phyloP scores from a whole-genome alignment of 2,329 filamentous ascomycete genomes.

The Aspergillus uvarum region DNA sequence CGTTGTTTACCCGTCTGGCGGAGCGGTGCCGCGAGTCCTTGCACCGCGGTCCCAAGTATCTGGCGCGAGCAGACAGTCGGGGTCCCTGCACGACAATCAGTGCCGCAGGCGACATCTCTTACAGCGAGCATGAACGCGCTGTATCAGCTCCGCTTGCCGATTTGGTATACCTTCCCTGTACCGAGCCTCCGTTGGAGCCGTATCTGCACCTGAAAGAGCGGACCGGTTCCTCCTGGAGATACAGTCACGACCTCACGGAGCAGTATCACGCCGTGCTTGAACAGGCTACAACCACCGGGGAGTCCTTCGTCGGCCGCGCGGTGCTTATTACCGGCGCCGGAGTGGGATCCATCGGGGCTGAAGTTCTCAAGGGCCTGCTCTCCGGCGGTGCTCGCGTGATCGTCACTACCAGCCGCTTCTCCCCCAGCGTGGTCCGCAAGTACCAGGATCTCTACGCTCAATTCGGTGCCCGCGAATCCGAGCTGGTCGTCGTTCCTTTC shows the following conservation, averaged over 20 bases:
- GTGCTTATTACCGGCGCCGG: constrained; percentile 8
- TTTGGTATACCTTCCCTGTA: neutral
- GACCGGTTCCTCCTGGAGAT: neutral
- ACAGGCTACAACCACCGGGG: neutral
- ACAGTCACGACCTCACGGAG: neutral
- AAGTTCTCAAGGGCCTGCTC: neutral
- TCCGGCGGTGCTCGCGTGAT: constrained; percentile 9
- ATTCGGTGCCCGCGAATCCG: constrained; percentile 3
- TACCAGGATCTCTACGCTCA: constrained; percentile 8
- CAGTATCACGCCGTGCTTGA: neutral
- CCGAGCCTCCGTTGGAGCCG: neutral
- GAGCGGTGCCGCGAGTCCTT: neutral
- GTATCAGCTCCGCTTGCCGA: neutral
- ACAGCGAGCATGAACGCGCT: neutral
- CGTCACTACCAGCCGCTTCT: constrained; percentile 8
- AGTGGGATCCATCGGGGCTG: constrained; percentile 1
- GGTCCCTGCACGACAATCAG: neutral
- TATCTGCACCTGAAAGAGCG: neutral
- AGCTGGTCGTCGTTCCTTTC: constrained; percentile 7
- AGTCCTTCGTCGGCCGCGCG: constrained; percentile 1
- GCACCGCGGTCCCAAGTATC: neutral
- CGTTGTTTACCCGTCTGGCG: neutral
- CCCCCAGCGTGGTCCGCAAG: neutral
- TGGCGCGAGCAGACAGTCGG: neutral
- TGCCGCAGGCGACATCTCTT: neutral